Base-by-base conservation (phyloP, 371 early-diverging fungal genomes). In the Conidiobolus incongruus region DNA sequence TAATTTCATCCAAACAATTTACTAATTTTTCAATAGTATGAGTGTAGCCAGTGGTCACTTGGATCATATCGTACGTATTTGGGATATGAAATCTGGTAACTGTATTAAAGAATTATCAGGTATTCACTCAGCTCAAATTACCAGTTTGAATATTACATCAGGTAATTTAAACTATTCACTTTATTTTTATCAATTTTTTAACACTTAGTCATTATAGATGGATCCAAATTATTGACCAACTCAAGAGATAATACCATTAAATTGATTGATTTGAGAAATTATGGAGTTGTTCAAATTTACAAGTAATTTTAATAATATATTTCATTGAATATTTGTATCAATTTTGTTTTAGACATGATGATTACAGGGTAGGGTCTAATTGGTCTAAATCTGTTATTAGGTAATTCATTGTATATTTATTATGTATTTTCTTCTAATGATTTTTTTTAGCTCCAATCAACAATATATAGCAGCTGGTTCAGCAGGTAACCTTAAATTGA, bases 181-280 rank as follows among this genome's bases (percentile, higher is more conserved):
- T 12, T 21, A 32, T 16, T 42, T 7, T 15, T 24, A 38, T 29
- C 21, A 10, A 13, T 28, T 39, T 21, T 4, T 44, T 28, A 22
- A 19, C 23, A 11, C 38, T 46, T 11, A 38, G 19, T 37, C 22
- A 32, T 29, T 1, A n/a, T 50, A 75, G 88, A 78, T 53, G 63
- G 70, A 2, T 63, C 63, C n/a, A 58, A 63, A 29, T 44, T 95
- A 1, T 55, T 92, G 59, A 87, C 92, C 8, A 88, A 81, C 51
- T 89, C 91, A 20, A 65, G 88, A 38, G 96, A 95, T 55, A 86
- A 91, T 54, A 84, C 84, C 10, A 59, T 95, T 10, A 74, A 83
- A 44, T 53, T 88, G 11, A 56, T 91, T 38, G 90, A 90, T 52
- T 51, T 81, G 12, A 54, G 80, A 19, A 86, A 72, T 38, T 89